phyloP scores from a whole-genome alignment of 2,329 filamentous ascomycete species.

The Talaromyces sp. region DNA sequence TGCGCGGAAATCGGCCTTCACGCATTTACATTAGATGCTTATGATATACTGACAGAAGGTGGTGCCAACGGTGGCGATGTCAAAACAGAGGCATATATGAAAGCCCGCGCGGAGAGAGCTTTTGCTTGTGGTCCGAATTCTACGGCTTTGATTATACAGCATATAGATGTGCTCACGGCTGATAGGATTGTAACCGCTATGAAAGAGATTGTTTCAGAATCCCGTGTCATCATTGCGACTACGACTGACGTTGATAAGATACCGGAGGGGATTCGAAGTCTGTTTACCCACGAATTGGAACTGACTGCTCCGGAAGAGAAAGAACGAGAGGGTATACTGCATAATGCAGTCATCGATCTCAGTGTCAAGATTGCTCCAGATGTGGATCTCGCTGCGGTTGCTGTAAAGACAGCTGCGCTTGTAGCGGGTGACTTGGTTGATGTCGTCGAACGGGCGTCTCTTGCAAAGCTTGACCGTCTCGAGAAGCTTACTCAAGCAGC shows the following conservation, averaged over 20 bases:
- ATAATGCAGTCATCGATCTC: constrained; percentile 70
- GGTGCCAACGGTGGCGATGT: constrained; percentile 82
- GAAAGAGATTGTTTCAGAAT: constrained; percentile 75
- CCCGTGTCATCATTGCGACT: constrained; percentile 82
- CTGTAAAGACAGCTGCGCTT: constrained; percentile 90
- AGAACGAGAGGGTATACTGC: constrained; percentile 83
- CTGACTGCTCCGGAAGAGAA: constrained; percentile 89
- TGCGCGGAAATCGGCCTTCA: constrained; percentile 89
- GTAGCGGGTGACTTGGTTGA: constrained; percentile 93
- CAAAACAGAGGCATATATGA: constrained; percentile 87
- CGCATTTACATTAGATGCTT: constrained; percentile 81
- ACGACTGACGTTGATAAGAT: constrained; percentile 95
- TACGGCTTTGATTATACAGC: constrained; percentile 79
- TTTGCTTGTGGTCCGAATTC: constrained; percentile 81
- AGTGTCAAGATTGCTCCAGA: constrained; percentile 74
- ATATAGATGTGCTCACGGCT: constrained; percentile 85
- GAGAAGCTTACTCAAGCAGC: constrained; percentile 60
- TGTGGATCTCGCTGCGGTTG: constrained; percentile 78
- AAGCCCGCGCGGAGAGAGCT: constrained; percentile 81
- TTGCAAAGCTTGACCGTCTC: constrained; percentile 71
- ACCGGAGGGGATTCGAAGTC: constrained; percentile 78
- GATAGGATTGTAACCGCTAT: constrained; percentile 84
- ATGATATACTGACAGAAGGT: constrained; percentile 91
- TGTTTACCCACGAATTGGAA: constrained; percentile 95
- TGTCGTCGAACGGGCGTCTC: constrained; percentile 82